These are phyloP conservation scores for Cordyceps tenuipes DNA, from an alignment of 2,329 filamentous ascomycete genomes.

Conservation along the genomic window DNA sequence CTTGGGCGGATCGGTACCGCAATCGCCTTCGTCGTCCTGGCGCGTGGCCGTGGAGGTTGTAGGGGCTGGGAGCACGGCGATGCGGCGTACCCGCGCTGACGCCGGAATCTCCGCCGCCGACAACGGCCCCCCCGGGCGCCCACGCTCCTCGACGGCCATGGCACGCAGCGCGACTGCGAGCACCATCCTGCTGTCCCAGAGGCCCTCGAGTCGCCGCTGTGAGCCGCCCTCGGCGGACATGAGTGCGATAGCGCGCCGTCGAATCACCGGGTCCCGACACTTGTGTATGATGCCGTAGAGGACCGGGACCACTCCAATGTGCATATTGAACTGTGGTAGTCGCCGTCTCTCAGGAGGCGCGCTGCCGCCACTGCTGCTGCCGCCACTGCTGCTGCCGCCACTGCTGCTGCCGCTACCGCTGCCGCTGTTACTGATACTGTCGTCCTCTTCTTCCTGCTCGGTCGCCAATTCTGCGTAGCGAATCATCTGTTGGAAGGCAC, in stretches of 20 bases:
- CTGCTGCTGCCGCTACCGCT: too few relatives aligned
- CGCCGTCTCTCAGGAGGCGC: not conserved
- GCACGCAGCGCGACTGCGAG: not conserved
- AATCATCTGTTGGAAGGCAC: not conserved
- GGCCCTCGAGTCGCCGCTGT: not conserved
- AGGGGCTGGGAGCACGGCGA: not conserved
- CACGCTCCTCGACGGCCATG: constrained; percentile 6
- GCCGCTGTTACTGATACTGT: not conserved
- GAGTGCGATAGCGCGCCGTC: not conserved
- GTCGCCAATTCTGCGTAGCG: not conserved
- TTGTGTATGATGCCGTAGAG: constrained; percentile 4
- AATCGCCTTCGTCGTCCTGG: not conserved
- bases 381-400: too few relatives aligned
- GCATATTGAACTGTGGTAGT: constrained; percentile 9
- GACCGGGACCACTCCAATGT: constrained; percentile 6
- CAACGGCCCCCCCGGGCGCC: not conserved
- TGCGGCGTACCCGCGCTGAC: not conserved
- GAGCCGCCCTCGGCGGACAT: not conserved
- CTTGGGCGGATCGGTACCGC: not conserved
- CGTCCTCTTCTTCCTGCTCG: not conserved
- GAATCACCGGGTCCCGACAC: constrained; percentile 10
- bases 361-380: not conserved
- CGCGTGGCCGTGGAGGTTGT: not conserved
- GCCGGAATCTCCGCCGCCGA: constrained; percentile 8
- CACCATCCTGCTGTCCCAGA: constrained; percentile 5